Evolutionary conservation across 345 rosid species (phyloP).

Genomic region (Raphanus raphanistrum): DNA sequence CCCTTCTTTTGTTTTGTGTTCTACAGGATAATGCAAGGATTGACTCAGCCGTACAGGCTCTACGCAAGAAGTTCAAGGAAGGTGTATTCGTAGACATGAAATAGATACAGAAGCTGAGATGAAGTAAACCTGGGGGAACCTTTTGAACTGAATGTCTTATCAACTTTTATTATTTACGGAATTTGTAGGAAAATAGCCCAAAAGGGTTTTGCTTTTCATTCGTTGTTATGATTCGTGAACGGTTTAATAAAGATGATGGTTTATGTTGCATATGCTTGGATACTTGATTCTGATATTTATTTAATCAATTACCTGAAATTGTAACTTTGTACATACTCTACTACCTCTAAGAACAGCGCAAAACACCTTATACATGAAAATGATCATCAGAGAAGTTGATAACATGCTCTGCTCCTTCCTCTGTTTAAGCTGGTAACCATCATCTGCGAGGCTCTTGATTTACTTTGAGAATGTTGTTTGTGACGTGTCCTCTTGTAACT

Average conservation of each 20-base stretch:
- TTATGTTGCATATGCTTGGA: background rate
- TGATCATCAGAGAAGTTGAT: background rate
- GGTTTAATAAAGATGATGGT: background rate
- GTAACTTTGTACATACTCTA: constrained; percentile 21
- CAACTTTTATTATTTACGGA: background rate
- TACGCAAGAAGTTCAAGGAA: constrained; percentile 56
- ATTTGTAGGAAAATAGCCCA: background rate
- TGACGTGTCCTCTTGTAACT: constrained; percentile 52
- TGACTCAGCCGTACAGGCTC: constrained; percentile 52
- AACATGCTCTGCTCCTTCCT: background rate
- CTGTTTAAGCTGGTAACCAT: background rate
- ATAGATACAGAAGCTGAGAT: constrained; percentile 23
- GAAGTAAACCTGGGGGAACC: background rate
- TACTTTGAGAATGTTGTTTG: constrained; percentile 77
- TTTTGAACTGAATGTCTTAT: background rate
- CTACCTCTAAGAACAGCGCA: background rate
- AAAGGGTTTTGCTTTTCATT: background rate
- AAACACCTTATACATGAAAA: background rate
- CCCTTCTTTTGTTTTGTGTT: constrained; percentile 2
- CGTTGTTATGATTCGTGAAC: background rate
- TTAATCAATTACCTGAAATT: background rate
- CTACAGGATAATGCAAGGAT: constrained; percentile 59
- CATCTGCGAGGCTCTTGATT: constrained; percentile 7
- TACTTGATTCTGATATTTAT: background rate
- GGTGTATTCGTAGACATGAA: constrained; percentile 48